A percentile compares a stretch with the other conserved stretches of the same genome.
Conservation (phyloP, 1,139 yeast species). For the Debaryomyces coudertii region DNA sequence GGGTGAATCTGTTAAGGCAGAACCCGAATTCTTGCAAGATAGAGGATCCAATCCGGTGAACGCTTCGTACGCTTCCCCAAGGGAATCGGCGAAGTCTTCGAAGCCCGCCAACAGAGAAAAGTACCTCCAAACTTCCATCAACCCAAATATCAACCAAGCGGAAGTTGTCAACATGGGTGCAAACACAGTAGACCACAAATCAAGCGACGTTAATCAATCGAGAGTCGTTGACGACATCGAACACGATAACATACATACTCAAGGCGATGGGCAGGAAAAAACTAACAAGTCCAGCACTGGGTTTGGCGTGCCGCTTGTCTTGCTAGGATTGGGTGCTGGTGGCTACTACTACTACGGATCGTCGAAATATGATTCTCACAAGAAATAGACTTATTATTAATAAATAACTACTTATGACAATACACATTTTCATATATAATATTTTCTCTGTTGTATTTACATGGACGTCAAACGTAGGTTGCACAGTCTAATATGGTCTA, state of each 20-base stretch:
- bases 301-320: constrained; percentile 21
- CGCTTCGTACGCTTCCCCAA: constrained; percentile 16
- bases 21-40: constrained; percentile 46
- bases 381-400: constrained; percentile 8
- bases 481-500: constrained; percentile 58
- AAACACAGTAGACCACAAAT: constrained; percentile 42
- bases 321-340: constrained; percentile 30
- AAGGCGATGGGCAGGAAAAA: constrained; percentile 9
- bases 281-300: constrained; percentile 8
- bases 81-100: constrained; percentile 15
- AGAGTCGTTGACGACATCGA: constrained; percentile 46
- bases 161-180: constrained; percentile 45
- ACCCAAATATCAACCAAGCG: constrained; percentile 44
- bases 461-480: background rate
- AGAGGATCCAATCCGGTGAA: constrained; percentile 34
- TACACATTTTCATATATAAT: constrained; percentile 7
- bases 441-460: constrained; percentile 9
- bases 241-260: constrained; percentile 34
- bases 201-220: constrained; percentile 30
- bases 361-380: constrained; percentile 9
- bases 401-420: background rate
- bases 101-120: constrained; percentile 47
- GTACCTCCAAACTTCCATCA: constrained; percentile 46
- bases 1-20: constrained; percentile 44
- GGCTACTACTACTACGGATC: constrained; percentile 21